Conservation (phyloP, 202 grass and related monocot genomes). For the Digitaria exilis region DNA sequence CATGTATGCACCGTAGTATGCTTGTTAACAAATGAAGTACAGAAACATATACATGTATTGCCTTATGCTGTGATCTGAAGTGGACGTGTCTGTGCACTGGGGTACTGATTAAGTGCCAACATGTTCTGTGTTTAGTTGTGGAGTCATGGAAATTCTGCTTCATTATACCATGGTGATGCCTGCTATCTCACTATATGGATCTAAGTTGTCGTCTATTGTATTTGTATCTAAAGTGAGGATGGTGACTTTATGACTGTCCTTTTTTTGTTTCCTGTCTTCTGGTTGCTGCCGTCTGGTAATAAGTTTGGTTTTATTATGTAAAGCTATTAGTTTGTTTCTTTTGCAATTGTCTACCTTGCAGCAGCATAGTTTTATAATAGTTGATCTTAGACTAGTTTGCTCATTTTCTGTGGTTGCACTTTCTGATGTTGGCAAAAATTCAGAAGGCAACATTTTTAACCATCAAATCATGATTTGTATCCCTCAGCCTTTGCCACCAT, state of each 20-base stretch:
- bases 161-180: not conserved
- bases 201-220: constrained; percentile 7
- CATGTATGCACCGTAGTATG: not conserved
- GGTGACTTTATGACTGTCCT: constrained; percentile 5
- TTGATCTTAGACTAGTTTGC: not conserved
- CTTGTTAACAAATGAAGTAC: not conserved
- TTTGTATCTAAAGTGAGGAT: constrained; percentile 19
- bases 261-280: not conserved
- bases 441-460: not conserved
- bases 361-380: not conserved
- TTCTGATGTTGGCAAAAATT: not conserved
- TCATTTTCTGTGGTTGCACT: not conserved
- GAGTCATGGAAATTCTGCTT: not conserved
- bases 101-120: not conserved
- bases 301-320: constrained; percentile 7
- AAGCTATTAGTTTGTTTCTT: not conserved
- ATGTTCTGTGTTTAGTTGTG: not conserved
- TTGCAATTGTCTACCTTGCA: not conserved
- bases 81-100: not conserved
- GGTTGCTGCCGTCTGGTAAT: not conserved
- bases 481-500: too few species aligned
- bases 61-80: not conserved
- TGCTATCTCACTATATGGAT: not conserved
- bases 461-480: too few species aligned
- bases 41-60: not conserved